Conservation (phyloP, 495 filamentous ascomycete genomes). For the Aspergillus avenaceus region DNA sequence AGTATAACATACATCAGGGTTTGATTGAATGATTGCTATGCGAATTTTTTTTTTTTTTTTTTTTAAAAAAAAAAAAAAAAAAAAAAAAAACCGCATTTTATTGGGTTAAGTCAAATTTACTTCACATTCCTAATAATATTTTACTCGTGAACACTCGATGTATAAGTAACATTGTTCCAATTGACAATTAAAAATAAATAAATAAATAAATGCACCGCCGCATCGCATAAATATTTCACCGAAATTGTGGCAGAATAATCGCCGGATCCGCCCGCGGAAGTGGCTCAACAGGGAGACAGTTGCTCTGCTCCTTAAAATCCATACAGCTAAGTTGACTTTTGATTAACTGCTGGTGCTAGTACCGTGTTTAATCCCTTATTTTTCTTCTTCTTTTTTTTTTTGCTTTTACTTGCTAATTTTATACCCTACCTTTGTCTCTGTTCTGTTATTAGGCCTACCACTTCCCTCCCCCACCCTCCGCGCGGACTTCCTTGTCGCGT, state of each 20-base stretch:
- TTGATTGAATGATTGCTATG: no score
- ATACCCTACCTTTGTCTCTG: not conserved
- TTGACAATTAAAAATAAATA: not conserved
- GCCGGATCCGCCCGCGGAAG: slow-evolving; percentile 36
- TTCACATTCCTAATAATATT: no score
- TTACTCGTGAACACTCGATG: no score
- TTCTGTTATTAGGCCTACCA: not conserved
- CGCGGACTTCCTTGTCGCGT: slow-evolving; percentile 7
- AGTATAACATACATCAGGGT: no score
- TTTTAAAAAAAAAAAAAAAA: no score
- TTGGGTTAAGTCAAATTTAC: no score
- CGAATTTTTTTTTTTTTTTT: no score
- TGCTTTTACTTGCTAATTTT: not conserved
- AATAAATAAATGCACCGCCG: slow-evolving; percentile 24
- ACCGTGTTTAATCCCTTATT: not conserved
- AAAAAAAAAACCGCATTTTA: no score
- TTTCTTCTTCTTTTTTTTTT: not conserved
- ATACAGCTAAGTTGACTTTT: slow-evolving; percentile 1
- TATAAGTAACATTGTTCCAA: no score
- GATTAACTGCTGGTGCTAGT: not conserved
- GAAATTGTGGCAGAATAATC: slow-evolving; percentile 7
- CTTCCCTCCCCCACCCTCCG: not conserved
- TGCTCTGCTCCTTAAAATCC: slow-evolving; percentile 10
- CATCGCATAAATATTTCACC: slow-evolving; percentile 35
- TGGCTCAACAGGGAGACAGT: slow-evolving; percentile 24